These are phyloP conservation scores for Pezicula neosporulosa DNA, from an alignment of 2,329 filamentous ascomycete species.

Conservation along the genomic window DNA sequence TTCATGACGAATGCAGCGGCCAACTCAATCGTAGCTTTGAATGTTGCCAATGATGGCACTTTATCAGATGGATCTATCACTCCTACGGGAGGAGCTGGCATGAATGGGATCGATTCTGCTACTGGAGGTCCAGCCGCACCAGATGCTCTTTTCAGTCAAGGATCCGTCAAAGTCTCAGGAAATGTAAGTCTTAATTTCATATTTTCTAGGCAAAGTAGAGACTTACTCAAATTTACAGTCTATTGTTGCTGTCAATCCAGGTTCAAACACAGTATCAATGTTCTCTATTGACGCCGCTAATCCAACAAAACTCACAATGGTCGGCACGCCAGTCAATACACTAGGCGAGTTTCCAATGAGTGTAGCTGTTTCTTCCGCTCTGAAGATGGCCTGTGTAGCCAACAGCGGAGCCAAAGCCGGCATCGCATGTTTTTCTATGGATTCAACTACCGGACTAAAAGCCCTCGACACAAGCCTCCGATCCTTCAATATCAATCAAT, in stretches of 20 bases:
- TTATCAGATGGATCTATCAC: conserved; percentile 40
- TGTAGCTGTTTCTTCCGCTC: conserved; percentile 41
- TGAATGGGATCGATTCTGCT: conserved; percentile 35
- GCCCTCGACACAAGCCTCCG: conserved; percentile 41
- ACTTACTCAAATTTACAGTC: conserved; percentile 30
- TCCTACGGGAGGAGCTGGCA: conserved; percentile 44
- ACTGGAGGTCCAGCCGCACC: conserved; percentile 37
- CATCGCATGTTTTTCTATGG: conserved; percentile 41
- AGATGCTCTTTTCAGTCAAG: conserved; percentile 50
- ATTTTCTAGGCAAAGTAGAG: background rate
- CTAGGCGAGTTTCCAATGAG: conserved; percentile 51
- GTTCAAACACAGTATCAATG: conserved; percentile 49
- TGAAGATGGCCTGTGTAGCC: conserved; percentile 43
- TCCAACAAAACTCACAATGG: conserved; percentile 39
- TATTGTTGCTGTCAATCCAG: conserved; percentile 53
- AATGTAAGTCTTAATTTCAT: conserved; percentile 36
- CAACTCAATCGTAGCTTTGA: conserved; percentile 47
- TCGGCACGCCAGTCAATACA: conserved; percentile 39
- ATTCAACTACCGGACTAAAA: conserved; percentile 31
- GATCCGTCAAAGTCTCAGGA: conserved; percentile 44
- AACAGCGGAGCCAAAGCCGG: conserved; percentile 41
- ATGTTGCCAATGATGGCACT: conserved; percentile 42
- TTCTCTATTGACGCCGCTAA: conserved; percentile 39
- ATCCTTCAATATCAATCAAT: conserved; percentile 47
- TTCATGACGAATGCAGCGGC: conserved; percentile 49